A percentile compares a stretch with the other conserved stretches of the same genome.
These are phyloP conservation scores for Penicillium crystallinum DNA, from an alignment of 495 filamentous ascomycete genomes.

Conservation along the genomic window DNA sequence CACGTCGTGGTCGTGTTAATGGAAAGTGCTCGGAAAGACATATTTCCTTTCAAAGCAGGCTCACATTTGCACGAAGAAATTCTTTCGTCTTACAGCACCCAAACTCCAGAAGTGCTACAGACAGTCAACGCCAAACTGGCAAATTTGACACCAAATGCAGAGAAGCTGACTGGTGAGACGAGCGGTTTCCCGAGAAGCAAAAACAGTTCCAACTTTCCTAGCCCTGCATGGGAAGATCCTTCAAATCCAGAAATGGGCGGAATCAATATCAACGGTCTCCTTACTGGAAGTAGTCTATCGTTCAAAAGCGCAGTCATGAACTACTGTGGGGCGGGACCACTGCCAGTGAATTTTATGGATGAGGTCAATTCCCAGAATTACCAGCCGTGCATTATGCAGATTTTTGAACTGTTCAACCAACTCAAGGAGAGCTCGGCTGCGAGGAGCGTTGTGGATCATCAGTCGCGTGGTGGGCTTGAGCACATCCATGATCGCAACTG, in stretches of 20 bases:
- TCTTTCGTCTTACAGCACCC: slow-evolving; percentile 18
- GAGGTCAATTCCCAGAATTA: slow-evolving; percentile 34
- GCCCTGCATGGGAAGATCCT: slow-evolving; percentile 5
- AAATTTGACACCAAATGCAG: slow-evolving; percentile 28
- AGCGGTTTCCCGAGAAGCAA: slow-evolving; percentile 19
- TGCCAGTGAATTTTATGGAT: slow-evolving; percentile 36
- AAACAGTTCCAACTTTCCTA: not conserved
- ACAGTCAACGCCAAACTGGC: slow-evolving; percentile 20
- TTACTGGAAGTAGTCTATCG: slow-evolving; percentile 35
- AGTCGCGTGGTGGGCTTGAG: not conserved
- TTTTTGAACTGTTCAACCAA: slow-evolving; percentile 35
- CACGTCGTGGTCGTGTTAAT: slow-evolving; percentile 38
- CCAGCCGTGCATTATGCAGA: slow-evolving; percentile 39
- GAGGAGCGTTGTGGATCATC: not conserved
- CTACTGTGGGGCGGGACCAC: slow-evolving; percentile 36
- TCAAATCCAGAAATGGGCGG: slow-evolving; percentile 22
- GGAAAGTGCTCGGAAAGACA: slow-evolving; percentile 40
- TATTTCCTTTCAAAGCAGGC: slow-evolving; percentile 35
- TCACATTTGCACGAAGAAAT: slow-evolving; percentile 30
- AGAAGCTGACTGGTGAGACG: slow-evolving; percentile 32
- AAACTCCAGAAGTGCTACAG: not conserved
- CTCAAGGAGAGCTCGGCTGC: slow-evolving; percentile 15
- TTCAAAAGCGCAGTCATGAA: slow-evolving; percentile 36
- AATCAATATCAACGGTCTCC: slow-evolving; percentile 30
- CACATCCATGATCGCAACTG: slow-evolving; percentile 20